These are phyloP conservation scores for Amylocystis lapponica DNA, from an alignment of 768 basidiomycete species.

Conservation along the genomic window DNA sequence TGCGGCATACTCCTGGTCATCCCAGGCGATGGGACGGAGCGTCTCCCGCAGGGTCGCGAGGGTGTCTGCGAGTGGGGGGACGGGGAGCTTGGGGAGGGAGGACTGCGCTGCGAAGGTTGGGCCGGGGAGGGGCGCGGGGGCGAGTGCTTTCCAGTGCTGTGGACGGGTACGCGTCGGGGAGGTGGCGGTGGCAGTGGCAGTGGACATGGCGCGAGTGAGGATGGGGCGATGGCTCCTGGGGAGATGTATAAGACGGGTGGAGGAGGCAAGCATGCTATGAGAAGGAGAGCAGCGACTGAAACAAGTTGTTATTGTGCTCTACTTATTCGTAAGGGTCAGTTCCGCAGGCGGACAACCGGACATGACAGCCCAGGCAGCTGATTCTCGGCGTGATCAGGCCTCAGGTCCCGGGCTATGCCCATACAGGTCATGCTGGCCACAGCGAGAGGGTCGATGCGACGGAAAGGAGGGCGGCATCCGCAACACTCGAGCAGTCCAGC, in stretches of 20 bases:
- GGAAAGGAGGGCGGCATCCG: no score
- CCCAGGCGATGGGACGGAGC: conserved; percentile 68
- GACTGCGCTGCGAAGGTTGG: conserved; percentile 63
- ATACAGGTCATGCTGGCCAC: no score
- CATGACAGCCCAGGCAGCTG: no score
- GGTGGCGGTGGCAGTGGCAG: conserved; percentile 14
- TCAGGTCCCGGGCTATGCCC: no score
- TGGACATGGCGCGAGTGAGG: conserved; percentile 1
- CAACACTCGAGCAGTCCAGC: no score
- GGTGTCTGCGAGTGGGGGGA: conserved; percentile 63
- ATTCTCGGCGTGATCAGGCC: no score
- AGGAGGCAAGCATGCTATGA: no score
- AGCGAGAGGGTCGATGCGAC: no score
- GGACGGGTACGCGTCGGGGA: conserved; percentile 34
- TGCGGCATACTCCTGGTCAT: conserved; percentile 48
- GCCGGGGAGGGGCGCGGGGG: conserved; percentile 48
- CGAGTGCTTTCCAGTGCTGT: conserved; percentile 63
- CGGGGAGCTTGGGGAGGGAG: conserved; percentile 66
- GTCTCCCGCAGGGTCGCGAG: conserved; percentile 63
- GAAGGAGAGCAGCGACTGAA: no score
- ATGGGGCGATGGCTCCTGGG: not conserved
- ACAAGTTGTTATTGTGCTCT: no score
- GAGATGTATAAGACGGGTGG: not conserved
- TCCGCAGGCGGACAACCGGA: no score
- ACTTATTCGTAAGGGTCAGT: no score